Evolutionary conservation across 2,329 filamentous ascomycete genomes (phyloP).

Genomic region (Cercospora sp.): DNA sequence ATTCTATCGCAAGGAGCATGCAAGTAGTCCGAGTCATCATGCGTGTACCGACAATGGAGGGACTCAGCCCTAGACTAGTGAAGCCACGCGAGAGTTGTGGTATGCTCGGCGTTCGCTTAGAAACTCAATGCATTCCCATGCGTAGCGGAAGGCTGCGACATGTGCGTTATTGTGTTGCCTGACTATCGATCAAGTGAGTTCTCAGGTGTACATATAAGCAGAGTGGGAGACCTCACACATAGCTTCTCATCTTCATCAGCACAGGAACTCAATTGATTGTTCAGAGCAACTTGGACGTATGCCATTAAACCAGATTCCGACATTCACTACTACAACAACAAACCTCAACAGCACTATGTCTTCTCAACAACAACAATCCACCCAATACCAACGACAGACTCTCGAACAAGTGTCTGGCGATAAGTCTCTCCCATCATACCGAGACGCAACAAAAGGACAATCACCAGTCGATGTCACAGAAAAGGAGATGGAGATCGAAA

Average conservation of each 20-base stretch:
- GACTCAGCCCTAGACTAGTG: not conserved
- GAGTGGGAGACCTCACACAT: not conserved
- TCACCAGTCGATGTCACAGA: slow-evolving; percentile 8
- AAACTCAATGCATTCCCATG: not conserved
- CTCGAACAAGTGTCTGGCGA: slow-evolving; percentile 2
- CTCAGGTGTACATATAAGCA: not conserved
- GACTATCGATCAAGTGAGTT: not conserved
- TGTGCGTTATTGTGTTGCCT: slow-evolving; percentile 7
- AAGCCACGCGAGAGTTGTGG: not conserved
- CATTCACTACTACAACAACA: not conserved
- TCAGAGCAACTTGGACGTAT: too few species aligned
- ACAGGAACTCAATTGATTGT: not conserved
- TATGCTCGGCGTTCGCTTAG: slow-evolving; percentile 12
- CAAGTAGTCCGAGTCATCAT: slow-evolving; percentile 5
- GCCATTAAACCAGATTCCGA: not conserved
- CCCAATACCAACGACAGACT: not conserved
- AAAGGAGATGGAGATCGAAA: not conserved
- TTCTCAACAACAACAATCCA: not conserved
- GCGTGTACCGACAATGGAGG: not conserved
- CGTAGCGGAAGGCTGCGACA: not conserved
- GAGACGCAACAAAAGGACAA: slow-evolving; percentile 6
- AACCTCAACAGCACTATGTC: not conserved
- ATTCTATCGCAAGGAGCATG: not conserved
- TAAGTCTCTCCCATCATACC: slow-evolving; percentile 15
- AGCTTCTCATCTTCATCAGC: not conserved